Base-by-base conservation (phyloP, 768 basidiomycete species). In the Serendipita vermifera region DNA sequence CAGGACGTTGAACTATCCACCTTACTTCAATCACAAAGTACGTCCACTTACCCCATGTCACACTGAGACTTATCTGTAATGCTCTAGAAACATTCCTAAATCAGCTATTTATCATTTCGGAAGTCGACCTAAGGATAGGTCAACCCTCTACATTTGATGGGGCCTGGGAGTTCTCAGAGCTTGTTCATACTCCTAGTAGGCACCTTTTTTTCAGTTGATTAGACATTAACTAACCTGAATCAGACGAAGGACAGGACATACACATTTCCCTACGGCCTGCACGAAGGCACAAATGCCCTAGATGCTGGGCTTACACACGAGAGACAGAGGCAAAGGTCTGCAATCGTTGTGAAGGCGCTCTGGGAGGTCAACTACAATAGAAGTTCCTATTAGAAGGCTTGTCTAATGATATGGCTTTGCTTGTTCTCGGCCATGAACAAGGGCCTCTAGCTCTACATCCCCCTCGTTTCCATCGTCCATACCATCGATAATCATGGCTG, bases 221-320 rank as follows among this genome's bases (percentile, higher is more conserved):
- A 64, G 66, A 62, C 7, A 64, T 58, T 54, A 69, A 70, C 22
- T 65, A 67, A 33, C 67, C 14, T 36, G 9, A 15, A 3, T 27
- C 55, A 63, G 67, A 55, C 43, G 56, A 57, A n/a, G 60, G 62
- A 2, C 61, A 63, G 20, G 55, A 59, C 11, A 57, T 82, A 2
- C 69, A 67, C 0, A 69, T 89, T 55, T 74, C 76, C 13, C 71
- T 87, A n/a, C 72, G 74, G 15, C 83, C 87, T 14, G 78, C 88
- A 9, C 69, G 67, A 3, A 59, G 68, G 54, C 64, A 71, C 20
- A 93, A 94, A 66, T 98, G 94, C 66, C 87, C 91, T 22, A 78
- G 93, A 14, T 98, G 94, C 67, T 96, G 93, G 91, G 83, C 80
- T 4, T 84, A 76, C 65, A 82, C 80, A 2, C 74, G 83, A 13